Evolutionary conservation across 73 alveolate genomes (phyloP).

Genomic region (Tetrahymena thermophila): DNA sequence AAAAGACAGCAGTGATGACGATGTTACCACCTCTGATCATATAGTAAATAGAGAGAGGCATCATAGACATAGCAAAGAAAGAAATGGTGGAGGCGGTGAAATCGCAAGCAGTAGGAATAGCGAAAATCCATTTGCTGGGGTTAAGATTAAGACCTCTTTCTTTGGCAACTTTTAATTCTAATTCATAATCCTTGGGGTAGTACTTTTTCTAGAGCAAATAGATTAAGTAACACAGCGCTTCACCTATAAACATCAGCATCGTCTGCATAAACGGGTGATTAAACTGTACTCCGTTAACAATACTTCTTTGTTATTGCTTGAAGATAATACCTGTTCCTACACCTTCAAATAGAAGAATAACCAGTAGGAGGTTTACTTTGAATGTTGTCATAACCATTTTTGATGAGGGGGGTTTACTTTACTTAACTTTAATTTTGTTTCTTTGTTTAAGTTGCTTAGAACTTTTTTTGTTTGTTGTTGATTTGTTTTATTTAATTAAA

Average conservation of each 20-base stretch:
- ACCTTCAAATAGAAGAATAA: neutral
- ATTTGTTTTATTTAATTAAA: neutral
- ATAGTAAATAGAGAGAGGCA: conserved; percentile 81
- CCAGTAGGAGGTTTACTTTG: neutral
- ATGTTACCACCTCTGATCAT: conserved; percentile 91
- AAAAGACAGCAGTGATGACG: conserved; percentile 68
- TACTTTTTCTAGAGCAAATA: conserved; percentile 10
- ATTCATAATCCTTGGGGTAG: neutral
- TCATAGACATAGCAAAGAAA: conserved; percentile 73
- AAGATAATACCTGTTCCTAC: neutral
- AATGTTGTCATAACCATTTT: neutral
- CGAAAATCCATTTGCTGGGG: conserved; percentile 15
- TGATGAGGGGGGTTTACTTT: neutral
- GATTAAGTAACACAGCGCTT: conserved; percentile 39
- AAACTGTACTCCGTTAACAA: conserved; percentile 32
- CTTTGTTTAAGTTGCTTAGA: neutral
- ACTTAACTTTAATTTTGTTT: neutral
- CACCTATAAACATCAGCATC: conserved; percentile 64
- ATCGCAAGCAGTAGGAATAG: conserved; percentile 81
- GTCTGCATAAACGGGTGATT: conserved; percentile 65
- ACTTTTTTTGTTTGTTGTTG: neutral
- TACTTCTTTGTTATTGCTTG: conserved; percentile 20
- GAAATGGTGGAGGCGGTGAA: conserved; percentile 66
- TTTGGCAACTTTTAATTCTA: conserved; percentile 10
- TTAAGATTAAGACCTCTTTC: conserved; percentile 12